Conservation (phyloP, 768 basidiomycete genomes). For the Rubroboletus pulcherrimus region DNA sequence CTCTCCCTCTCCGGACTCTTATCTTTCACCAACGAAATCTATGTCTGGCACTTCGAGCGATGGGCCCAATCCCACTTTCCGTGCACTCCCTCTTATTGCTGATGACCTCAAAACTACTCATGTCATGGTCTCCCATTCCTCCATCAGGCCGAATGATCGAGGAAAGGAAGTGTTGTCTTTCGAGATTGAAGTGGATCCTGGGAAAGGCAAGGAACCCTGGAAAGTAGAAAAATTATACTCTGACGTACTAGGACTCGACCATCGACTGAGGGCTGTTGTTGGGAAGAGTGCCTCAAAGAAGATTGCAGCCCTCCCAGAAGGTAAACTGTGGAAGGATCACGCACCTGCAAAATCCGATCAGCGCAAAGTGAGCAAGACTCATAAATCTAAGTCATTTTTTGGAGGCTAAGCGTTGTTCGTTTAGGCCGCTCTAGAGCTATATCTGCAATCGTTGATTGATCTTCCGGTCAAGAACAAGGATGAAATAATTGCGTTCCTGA, state of each 20-base stretch:
- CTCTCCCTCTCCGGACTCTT: conserved; percentile 30
- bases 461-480: conserved; percentile 84
- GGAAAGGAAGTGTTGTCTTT: conserved; percentile 93
- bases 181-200: conserved; percentile 70
- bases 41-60: conserved; percentile 18
- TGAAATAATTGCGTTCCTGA: conserved; percentile 90
- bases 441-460: conserved; percentile 78
- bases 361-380: conserved; percentile 64
- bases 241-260: conserved; percentile 87
- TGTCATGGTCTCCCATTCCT: conserved; percentile 71
- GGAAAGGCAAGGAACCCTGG: conserved; percentile 68
- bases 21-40: conserved; percentile 26
- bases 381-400: background rate
- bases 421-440: conserved; percentile 76
- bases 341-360: conserved; percentile 96
- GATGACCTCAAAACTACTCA: conserved; percentile 71
- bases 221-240: conserved; percentile 92
- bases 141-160: conserved; percentile 83
- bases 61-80: conserved; percentile 47
- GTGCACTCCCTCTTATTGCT: conserved; percentile 66
- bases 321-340: conserved; percentile 93
- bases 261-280: conserved; percentile 54
- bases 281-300: conserved; percentile 73
- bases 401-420: conserved; percentile 6
- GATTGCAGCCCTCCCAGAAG: conserved; percentile 81